A percentile compares a stretch with the other conserved stretches of the same genome.
Conservation (phyloP, 2,329 filamentous ascomycete species). For the Ophiocordyceps sinensis region DNA sequence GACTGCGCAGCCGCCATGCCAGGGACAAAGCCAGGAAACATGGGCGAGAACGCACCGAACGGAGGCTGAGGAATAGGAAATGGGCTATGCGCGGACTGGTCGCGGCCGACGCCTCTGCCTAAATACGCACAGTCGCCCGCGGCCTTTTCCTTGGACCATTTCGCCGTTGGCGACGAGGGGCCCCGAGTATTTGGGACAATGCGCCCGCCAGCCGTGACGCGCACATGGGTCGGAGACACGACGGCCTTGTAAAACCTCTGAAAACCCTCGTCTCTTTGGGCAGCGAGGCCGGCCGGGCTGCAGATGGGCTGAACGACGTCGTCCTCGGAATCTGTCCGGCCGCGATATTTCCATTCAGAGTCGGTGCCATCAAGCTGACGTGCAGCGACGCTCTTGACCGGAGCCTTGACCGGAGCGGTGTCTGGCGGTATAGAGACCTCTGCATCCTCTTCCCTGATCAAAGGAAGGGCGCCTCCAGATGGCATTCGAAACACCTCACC, state of each 20-base stretch:
- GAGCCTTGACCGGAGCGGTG: conserved; percentile 1
- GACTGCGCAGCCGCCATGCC: conserved; percentile 15
- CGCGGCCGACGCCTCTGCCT: neutral
- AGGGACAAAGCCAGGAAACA: conserved; percentile 17
- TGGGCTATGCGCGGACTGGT: conserved; percentile 7
- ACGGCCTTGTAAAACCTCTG: conserved; percentile 54
- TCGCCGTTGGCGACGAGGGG: conserved; percentile 35
- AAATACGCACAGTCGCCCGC: conserved; percentile 7
- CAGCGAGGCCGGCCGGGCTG: conserved; percentile 35
- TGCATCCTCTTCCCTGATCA: conserved; percentile 16
- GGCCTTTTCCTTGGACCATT: conserved; percentile 29
- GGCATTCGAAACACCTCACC: conserved; percentile 18
- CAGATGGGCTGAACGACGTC: conserved; percentile 31
- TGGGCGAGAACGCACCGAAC: conserved; percentile 14
- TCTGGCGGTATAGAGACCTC: conserved; percentile 3
- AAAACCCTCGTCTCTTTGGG: conserved; percentile 51
- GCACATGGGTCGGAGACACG: conserved; percentile 51
- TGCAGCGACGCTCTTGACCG: conserved; percentile 7
- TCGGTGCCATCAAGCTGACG: conserved; percentile 25
- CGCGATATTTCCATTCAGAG: conserved; percentile 29
- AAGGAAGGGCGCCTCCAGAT: conserved; percentile 11
- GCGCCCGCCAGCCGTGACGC: conserved; percentile 51
- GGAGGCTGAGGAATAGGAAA: conserved; percentile 13
- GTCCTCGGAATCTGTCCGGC: conserved; percentile 29
- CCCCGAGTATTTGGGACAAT: conserved; percentile 51